Evolutionary conservation across 441 rosid genomes (phyloP), one percentile per base, ranked within the genome.

Genomic region (Erysimum cheiri): DNA sequence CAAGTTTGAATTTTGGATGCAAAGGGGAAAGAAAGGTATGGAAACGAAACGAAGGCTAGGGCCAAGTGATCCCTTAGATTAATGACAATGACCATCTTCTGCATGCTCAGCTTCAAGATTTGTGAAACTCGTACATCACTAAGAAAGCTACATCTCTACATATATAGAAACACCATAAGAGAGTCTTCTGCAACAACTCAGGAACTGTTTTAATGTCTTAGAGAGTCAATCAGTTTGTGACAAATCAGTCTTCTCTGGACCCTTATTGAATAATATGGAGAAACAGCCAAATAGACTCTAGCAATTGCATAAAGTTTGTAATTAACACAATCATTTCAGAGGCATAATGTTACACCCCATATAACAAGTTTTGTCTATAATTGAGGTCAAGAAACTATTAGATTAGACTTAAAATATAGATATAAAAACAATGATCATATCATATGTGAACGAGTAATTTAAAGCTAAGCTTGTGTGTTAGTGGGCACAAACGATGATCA

Each of bases 331-430:
- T 70, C 79, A 75, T 75, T 55, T 50, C 43, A 57, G n/a, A 56
- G 64, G 65, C 64, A 74, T 74, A 54, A 74, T 74, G 70, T 44
- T 54, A 74, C 69, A 68, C 78, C 74, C 73, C 74, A 69, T 66
- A 24, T 32, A 44, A 52, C 40, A 36, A 22, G 29, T 53, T 67
- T 59, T 66, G 24, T 67, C 14, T 54, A 67, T 53, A 60, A 61
- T 61, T 46, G 53, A 46, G 69, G 78, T 67, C 28, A 57, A 19
- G 36, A 67, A 59, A 67, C 32, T 58, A 39, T 59, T 50, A 50
- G 46, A 67, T 73, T 67, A 73, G 60, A 60, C 57, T 40, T 3
- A 32, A 41, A 47, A 1, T 31, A 32, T 66, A 50, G 4, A n/a
- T n/a, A 40, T 31, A 24, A 24, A 60, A 58, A 43, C 56, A 67